These are phyloP conservation scores for Backusella australiensis DNA, from an alignment of 192 early-diverging fungal species.

Conservation along the genomic window DNA sequence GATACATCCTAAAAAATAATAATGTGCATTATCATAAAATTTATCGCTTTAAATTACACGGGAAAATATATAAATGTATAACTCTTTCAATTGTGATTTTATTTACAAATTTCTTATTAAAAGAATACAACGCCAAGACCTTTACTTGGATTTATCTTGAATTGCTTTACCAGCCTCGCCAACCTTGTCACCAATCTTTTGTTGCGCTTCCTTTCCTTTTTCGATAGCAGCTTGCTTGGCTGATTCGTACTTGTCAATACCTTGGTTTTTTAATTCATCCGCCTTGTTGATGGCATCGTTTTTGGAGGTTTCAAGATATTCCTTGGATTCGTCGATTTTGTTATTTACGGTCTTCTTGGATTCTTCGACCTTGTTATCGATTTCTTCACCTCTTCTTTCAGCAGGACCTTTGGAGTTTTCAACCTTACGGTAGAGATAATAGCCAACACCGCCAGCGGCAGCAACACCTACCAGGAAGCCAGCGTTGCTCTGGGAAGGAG, in stretches of 20 bases:
- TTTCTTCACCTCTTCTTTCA: neutral
- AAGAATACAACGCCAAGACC: neutral
- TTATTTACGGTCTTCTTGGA: neutral
- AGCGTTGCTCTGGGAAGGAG: neutral
- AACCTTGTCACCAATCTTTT: slow-evolving; percentile 1
- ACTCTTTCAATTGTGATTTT: neutral
- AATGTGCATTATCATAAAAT: too few relatives aligned
- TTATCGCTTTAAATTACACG: neutral
- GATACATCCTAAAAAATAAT: too few relatives aligned
- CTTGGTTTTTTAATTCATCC: neutral
- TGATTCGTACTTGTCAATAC: neutral
- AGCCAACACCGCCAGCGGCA: slow-evolving; percentile 1
- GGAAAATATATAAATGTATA: neutral
- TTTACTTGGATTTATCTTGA: slow-evolving; percentile 11
- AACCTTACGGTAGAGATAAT: slow-evolving; percentile 5
- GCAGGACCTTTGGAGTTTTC: neutral
- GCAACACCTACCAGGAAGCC: neutral
- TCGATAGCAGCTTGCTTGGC: slow-evolving; percentile 2
- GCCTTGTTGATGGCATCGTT: neutral
- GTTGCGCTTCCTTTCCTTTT: slow-evolving; percentile 9
- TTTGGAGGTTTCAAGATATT: neutral
- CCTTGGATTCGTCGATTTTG: slow-evolving; percentile 5
- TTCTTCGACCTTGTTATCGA: neutral
- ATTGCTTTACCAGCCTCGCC: slow-evolving; percentile 10
- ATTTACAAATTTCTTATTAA: neutral